Percentiles rank a stretch among this genome's conserved stretches.
phyloP scores from a whole-genome alignment of 2,329 filamentous ascomycete species.

The Ramichloridium luteum region DNA sequence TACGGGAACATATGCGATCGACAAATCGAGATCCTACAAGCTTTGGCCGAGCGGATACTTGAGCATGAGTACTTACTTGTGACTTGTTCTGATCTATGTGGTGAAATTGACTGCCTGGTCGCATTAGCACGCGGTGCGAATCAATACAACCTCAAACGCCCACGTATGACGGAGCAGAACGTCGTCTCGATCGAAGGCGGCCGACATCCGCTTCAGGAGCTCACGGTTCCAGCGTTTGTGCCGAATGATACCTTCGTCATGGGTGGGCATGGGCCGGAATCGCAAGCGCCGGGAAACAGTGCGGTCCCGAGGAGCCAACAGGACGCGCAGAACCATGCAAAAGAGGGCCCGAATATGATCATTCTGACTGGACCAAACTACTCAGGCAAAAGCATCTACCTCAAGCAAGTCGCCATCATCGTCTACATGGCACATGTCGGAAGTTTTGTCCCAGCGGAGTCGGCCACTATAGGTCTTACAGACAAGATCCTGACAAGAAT shows the following conservation, averaged over 20 bases:
- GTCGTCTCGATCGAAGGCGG: conserved; percentile 64
- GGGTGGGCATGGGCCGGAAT: conserved; percentile 41
- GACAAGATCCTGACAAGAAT: conserved; percentile 87
- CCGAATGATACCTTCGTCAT: conserved; percentile 64
- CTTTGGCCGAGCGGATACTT: conserved; percentile 59
- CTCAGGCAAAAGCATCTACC: conserved; percentile 89
- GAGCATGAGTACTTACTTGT: conserved; percentile 54
- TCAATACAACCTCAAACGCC: conserved; percentile 58
- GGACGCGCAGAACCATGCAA: background rate
- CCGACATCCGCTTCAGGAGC: conserved; percentile 75
- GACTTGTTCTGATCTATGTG: conserved; percentile 64
- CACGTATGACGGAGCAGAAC: conserved; percentile 58
- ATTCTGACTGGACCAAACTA: conserved; percentile 89
- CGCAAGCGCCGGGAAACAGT: background rate
- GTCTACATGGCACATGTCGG: conserved; percentile 88
- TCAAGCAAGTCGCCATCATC: conserved; percentile 85
- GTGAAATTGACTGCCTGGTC: conserved; percentile 74
- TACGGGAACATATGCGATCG: conserved; percentile 75
- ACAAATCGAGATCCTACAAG: conserved; percentile 79
- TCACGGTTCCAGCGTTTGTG: conserved; percentile 68
- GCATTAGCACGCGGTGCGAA: conserved; percentile 68
- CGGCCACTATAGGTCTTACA: conserved; percentile 69
- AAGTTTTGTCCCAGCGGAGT: conserved; percentile 74
- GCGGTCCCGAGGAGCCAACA: background rate
- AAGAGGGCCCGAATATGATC: conserved; percentile 50